Conservation (phyloP, 768 basidiomycete genomes). For the Suillus sp. region DNA sequence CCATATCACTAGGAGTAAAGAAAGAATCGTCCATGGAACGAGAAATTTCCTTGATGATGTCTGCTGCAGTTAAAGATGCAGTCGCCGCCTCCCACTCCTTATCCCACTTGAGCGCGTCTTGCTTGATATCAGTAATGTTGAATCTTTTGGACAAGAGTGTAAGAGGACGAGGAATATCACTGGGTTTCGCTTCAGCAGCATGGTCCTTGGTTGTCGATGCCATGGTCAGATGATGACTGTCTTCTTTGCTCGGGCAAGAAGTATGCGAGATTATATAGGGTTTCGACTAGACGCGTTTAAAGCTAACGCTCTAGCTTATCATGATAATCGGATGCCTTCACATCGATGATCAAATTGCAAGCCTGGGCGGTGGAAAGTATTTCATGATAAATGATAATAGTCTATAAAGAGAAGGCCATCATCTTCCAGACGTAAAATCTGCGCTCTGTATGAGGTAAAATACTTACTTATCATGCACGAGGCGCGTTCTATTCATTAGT, state of each 20-base stretch:
- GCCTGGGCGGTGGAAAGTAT: not conserved
- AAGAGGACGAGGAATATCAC: not conserved
- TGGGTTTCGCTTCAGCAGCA: not conserved
- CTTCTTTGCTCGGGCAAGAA: not conserved
- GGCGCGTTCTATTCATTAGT: no score
- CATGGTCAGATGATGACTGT: not conserved
- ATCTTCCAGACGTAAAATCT: not conserved
- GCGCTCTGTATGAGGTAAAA: not conserved
- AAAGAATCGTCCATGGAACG: not conserved
- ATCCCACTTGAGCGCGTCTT: slow-evolving; percentile 22
- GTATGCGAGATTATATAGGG: not conserved
- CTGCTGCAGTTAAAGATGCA: slow-evolving; percentile 12
- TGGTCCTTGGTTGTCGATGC: not conserved
- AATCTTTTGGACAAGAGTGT: slow-evolving; percentile 6
- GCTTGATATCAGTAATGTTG: slow-evolving; percentile 11
- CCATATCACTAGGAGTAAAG: not conserved
- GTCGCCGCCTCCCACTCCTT: slow-evolving; percentile 24
- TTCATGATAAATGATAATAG: not conserved
- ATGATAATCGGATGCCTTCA: not conserved
- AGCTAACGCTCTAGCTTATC: not conserved
- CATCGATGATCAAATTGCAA: not conserved
- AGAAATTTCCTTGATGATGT: slow-evolving; percentile 15
- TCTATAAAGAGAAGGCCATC: not conserved
- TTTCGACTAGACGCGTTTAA: not conserved
- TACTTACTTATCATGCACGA: slow-evolving; percentile 5